Base-by-base conservation (phyloP, 1,139 yeast genomes). In the Diutina neorugosa region DNA sequence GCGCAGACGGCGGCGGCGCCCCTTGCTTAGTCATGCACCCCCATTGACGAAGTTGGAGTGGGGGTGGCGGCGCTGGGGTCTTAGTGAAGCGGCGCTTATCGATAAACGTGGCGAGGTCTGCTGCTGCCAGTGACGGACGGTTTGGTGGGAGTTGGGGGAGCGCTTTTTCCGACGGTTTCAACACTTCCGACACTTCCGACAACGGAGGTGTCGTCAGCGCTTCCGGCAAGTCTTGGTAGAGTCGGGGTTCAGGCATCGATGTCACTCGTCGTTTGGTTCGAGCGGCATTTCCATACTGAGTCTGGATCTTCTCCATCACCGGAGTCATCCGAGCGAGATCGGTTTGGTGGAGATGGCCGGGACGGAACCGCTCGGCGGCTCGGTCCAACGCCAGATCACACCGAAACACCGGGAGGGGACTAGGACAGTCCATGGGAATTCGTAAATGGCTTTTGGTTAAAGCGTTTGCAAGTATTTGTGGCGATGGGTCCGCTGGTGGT, bases 371-470 rank as follows among this genome's bases (percentile, higher is more conserved):
- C 21, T 46, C 50, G 21, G 50, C 50, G n/a, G 50, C 50, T 12
- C 40, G 37, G 16, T 46, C 50, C 18, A 46, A 27, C n/a, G 50
- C 50, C 50, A 46, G 50, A 14, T 46, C 50, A 27, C 50, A 46
- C 3, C 50, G 50, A 16, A 46, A 46, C 16, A 46, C 40, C 8
- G 50, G 40, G 12, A 27, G 21, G 11, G 50, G 50, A 46, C 50
- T 46, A 7, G 50, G 50, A 27, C 16, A 27, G 50, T 46, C 50
- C 50, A 46, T 46, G 19, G n/a, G n/a, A 16, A 12, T 12, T 25
- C 18, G n/a, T 23, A 23, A 7, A 4, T 7, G 25, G 25, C 7
- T 23, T 23, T 4, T 23, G 7, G 25, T 23, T 7, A 23, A 23
- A 23, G 25, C n/a, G 25, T 23, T 23, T 4, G 25, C 4, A 23